Conservation (phyloP, 2,329 filamentous ascomycete species). For the Trichophyton benhamiae region DNA sequence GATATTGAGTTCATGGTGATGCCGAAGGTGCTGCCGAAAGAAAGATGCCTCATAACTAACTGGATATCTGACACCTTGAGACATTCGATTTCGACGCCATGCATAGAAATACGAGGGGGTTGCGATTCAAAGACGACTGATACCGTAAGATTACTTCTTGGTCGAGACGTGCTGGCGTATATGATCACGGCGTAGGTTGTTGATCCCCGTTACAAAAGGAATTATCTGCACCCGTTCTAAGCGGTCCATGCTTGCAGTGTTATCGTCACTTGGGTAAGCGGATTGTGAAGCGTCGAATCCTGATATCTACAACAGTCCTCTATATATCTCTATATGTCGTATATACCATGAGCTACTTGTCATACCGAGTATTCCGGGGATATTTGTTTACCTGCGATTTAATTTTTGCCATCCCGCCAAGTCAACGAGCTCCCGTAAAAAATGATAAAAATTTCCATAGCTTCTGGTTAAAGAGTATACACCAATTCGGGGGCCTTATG, state of each 20-base stretch:
- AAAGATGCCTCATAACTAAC: neutral
- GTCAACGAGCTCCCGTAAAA: neutral
- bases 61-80: neutral
- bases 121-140: neutral
- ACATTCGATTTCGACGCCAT: neutral
- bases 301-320: neutral
- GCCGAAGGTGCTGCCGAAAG: neutral
- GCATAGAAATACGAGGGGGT: neutral
- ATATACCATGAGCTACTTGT: neutral
- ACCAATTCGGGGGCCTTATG: neutral
- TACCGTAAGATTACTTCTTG: neutral
- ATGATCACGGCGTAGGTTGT: neutral
- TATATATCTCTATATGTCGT: neutral
- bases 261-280: neutral
- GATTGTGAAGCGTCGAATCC: neutral
- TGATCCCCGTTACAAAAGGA: neutral
- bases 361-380: neutral
- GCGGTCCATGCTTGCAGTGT: neutral
- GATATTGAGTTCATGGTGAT: neutral
- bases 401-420: neutral
- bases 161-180: neutral
- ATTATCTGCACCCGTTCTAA: neutral
- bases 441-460: neutral
- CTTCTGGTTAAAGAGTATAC: neutral
- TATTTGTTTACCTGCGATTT: no score